Evolutionary conservation across 768 basidiomycete genomes (phyloP), one percentile per base, ranked within the genome.

Genomic region (Macrolepiota fuliginosa): DNA sequence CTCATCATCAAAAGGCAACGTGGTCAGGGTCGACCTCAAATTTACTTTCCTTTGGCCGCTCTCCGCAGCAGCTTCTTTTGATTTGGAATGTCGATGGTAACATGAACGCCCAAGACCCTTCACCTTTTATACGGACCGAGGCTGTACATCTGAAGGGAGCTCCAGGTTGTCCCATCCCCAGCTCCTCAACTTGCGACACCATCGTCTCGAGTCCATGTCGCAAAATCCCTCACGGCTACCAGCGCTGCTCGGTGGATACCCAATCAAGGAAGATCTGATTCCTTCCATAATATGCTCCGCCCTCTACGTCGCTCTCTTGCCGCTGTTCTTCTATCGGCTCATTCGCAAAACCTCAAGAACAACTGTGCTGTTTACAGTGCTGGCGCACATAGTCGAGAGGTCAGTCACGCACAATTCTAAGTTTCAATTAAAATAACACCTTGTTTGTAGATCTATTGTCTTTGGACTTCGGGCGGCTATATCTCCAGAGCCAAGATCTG

Each of bases 391-490:
- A 2, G 42, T 64, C 7, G 68, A 69, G 58, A 62, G 69, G 69
- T 70, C 9, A 29, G 64, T 61, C 13, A 15, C 3, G 10, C 39
- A 40, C 12, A 13, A 25, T 10, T 27, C 6, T 15, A 29, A 37
- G 10, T 32, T 25, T 25, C 39, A 36, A 22, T 42, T 19, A 10
- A 17, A 45, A 15, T 39, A 39, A 58, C 46, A n/a, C 17, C 29
- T 46, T 32, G n/a, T 52, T 25, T 53, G 29, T 51, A 72, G 71
- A 54, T 50, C 58, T 6, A 60, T 69, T 15, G 5, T 67, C 3
- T 71, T 69, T 59, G 64, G 63, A 12, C 63, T 72, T 24, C 69
- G 71, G 35, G 67, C 71, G 13, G 62, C 51, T 6, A 56, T 63
- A 11, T 53, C 69, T 37, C 51, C 56, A 12, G 49, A 37, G n/a